Percentiles rank a stretch among this genome's conserved stretches.
phyloP scores from a whole-genome alignment of 1,139 yeast species.

The Suhomyces terraborum region DNA sequence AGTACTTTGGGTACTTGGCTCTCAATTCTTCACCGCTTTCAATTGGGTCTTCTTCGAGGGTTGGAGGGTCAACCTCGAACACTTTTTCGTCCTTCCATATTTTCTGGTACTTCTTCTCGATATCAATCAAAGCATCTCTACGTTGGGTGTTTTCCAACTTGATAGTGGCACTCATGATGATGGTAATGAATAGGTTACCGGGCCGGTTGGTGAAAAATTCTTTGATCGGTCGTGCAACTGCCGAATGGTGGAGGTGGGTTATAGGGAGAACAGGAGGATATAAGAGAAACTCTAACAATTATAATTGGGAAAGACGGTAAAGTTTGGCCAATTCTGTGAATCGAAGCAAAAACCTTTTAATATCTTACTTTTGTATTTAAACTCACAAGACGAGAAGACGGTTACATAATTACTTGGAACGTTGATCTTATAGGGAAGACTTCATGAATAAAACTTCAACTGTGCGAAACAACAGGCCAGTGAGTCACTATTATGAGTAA shows the following conservation, averaged over 20 bases:
- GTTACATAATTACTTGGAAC: too few relatives aligned
- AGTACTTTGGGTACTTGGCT: slow-evolving; percentile 78
- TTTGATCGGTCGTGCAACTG: slow-evolving; percentile 7
- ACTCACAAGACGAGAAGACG: too few relatives aligned
- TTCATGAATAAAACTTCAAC: too few relatives aligned
- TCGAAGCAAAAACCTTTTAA: too few relatives aligned
- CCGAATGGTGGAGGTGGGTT: neutral
- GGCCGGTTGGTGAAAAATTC: slow-evolving; percentile 8
- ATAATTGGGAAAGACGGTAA: too few relatives aligned
- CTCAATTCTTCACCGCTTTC: slow-evolving; percentile 71
- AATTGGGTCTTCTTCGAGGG: slow-evolving; percentile 61
- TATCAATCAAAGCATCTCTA: slow-evolving; percentile 88
- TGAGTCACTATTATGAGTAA: too few relatives aligned
- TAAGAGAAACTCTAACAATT: too few relatives aligned
- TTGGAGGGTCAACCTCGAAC: slow-evolving; percentile 88
- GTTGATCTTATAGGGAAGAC: too few relatives aligned
- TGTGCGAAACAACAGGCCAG: too few relatives aligned
- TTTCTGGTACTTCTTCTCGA: slow-evolving; percentile 87
- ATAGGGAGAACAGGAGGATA: too few relatives aligned
- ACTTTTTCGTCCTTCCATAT: slow-evolving; percentile 83
- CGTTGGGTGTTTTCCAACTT: slow-evolving; percentile 68
- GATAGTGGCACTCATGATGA: slow-evolving; percentile 44
- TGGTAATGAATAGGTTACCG: neutral
- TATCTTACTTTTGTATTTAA: too few relatives aligned
- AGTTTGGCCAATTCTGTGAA: too few relatives aligned